phyloP scores from a whole-genome alignment of 2,329 filamentous ascomycete species.

The Colletotrichum eremochloae region DNA sequence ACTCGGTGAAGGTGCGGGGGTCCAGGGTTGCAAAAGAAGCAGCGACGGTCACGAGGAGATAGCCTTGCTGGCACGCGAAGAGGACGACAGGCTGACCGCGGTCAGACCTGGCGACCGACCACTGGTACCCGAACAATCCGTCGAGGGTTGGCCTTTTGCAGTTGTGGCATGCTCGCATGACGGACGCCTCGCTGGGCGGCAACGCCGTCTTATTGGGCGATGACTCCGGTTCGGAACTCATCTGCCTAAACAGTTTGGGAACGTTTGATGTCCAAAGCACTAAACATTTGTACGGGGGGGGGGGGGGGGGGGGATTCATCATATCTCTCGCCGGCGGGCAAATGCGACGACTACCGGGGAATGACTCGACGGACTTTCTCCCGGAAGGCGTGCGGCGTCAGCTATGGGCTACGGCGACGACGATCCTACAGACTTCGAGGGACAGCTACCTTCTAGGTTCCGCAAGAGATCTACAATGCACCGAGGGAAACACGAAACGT shows the following conservation, averaged over 20 bases:
- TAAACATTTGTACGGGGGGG: background rate
- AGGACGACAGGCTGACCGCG: constrained; percentile 9
- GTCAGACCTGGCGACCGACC: background rate
- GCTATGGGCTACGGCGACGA: constrained; percentile 9
- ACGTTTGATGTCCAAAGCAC: constrained; percentile 20
- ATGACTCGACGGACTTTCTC: background rate
- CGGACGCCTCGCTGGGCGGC: constrained; percentile 13
- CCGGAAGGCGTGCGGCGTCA: background rate
- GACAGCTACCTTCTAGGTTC: constrained; percentile 14
- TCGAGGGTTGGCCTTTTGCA: constrained; percentile 14
- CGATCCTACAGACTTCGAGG: constrained; percentile 28
- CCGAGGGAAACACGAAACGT: constrained; percentile 7
- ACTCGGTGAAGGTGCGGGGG: constrained; percentile 29
- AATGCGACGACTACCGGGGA: background rate
- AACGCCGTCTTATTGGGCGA: constrained; percentile 4
- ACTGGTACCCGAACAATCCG: background rate
- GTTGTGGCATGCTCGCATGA: constrained; percentile 35
- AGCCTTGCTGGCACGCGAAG: constrained; percentile 28
- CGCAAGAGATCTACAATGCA: constrained; percentile 25
- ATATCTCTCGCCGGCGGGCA: background rate
- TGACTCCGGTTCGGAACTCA: background rate
- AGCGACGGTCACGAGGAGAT: constrained; percentile 32
- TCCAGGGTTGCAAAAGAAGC: constrained; percentile 19
- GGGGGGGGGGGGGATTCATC: constrained; percentile 7
- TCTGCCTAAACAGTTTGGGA: background rate